Evolutionary conservation across 2,329 filamentous ascomycete species (phyloP), one percentile per base, ranked within the genome.

Genomic region (Xylariaceae sp.): DNA sequence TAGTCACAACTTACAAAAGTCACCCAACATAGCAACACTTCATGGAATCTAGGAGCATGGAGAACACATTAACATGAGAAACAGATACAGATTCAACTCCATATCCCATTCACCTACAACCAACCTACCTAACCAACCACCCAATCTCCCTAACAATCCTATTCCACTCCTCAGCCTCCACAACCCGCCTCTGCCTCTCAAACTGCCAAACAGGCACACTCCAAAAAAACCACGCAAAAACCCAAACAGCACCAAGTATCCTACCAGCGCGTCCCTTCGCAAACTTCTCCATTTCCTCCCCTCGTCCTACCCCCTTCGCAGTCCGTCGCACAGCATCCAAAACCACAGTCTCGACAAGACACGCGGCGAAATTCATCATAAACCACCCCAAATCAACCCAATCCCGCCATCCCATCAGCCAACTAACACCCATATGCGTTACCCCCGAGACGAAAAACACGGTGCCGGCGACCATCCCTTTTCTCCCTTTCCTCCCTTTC

Each of bases 201-300:
- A 45, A 54, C 39, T 54, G 52, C 52, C 52, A 54, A n/a, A 45
- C 2, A 0, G 52, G 52, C 44, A 54, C 52, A 34, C 52, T 54
- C 52, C 18, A 44, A 17, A 45, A 54, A 23, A 54, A 54, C n/a
- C 45, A 54, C 3, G 15, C 35, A 30, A 47, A 54, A 4, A 54
- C 52, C 52, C 52, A 54, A 34, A 18, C 17, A n/a, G 17, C 15
- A 18, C 52, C 52, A 11, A 54, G 1, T 2, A 47, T 30, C 7
- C 52, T 7, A 7, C 52, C 52, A 2, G 30, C 7, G 39, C n/a
- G 47, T 4, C 52, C 47, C 4, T n/a, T 13, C 44, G 30, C 39
- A 4, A 44, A 34, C 10, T 4, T 15, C 35, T 18, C 18, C 13
- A 54, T 8, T 13, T 30, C 15, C 1, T n/a, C 15, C 15, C 37